Conservation (phyloP, 352 stramenopile species). For the Pythium sp. region DNA sequence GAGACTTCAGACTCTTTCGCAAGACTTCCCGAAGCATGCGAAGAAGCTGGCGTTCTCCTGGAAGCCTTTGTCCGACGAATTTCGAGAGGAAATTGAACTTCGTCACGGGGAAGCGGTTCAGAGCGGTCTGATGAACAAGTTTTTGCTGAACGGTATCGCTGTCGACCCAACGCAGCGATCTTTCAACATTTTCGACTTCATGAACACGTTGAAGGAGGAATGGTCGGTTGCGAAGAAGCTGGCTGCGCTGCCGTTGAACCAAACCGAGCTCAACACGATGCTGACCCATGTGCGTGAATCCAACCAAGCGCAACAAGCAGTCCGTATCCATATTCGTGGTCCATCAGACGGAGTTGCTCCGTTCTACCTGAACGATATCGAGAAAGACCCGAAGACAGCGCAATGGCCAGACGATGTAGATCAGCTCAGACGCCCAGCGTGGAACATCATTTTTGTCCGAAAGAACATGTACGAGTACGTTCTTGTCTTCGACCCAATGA, state of each 20-base stretch:
- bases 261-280: constrained; percentile 55
- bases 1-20: constrained; percentile 72
- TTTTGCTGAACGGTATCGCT: constrained; percentile 87
- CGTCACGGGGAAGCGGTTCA: constrained; percentile 32
- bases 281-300: constrained; percentile 52
- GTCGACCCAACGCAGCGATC: constrained; percentile 77
- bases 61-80: constrained; percentile 47
- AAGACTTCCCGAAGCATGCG: constrained; percentile 89
- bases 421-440: constrained; percentile 47
- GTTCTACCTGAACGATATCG: constrained; percentile 83
- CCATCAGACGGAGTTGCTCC: constrained; percentile 51
- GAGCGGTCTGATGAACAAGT: constrained; percentile 49
- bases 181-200: constrained; percentile 92
- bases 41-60: constrained; percentile 70
- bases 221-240: constrained; percentile 75
- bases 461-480: constrained; percentile 89
- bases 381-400: constrained; percentile 52
- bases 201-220: constrained; percentile 76
- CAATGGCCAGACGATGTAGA: constrained; percentile 52
- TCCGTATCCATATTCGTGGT: constrained; percentile 70
- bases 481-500: constrained; percentile 65
- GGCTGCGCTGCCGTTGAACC: constrained; percentile 38
- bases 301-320: constrained; percentile 36
- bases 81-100: constrained; percentile 40
- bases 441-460: constrained; percentile 83